phyloP scores from a whole-genome alignment of 768 basidiomycete species.

The Boletus sensibilis region DNA sequence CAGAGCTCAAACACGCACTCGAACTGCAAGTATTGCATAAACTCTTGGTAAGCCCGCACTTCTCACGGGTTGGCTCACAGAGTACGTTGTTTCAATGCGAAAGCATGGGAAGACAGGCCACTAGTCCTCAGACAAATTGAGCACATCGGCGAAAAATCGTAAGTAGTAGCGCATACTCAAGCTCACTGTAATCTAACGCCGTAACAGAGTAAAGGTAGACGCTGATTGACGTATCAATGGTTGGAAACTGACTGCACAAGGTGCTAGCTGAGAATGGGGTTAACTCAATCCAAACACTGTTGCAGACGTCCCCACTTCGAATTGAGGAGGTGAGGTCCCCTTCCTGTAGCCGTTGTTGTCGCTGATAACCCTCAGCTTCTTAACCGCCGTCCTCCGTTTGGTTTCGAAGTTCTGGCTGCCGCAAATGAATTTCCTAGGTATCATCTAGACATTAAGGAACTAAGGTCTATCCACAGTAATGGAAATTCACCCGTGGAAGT shows the following conservation, averaged over 20 bases:
- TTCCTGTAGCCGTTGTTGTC: not conserved
- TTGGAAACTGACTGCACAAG: slow-evolving; percentile 38
- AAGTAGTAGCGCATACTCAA: slow-evolving; percentile 25
- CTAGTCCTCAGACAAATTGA: slow-evolving; percentile 84
- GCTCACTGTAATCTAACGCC: not conserved
- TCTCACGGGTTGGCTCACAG: slow-evolving; percentile 37
- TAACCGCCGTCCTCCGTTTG: slow-evolving; percentile 74
- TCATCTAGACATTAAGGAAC: slow-evolving; percentile 49
- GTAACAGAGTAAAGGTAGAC: slow-evolving; percentile 26
- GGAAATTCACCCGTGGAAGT: slow-evolving; percentile 56
- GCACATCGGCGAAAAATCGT: slow-evolving; percentile 93
- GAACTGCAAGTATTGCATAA: slow-evolving; percentile 57
- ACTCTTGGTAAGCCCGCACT: not conserved
- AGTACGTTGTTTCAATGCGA: slow-evolving; percentile 73
- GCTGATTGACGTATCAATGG: not conserved
- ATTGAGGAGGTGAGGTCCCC: slow-evolving; percentile 57
- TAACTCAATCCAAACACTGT: slow-evolving; percentile 54
- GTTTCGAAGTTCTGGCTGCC: slow-evolving; percentile 61
- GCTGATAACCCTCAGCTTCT: slow-evolving; percentile 49
- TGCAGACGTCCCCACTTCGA: slow-evolving; percentile 53
- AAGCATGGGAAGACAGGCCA: slow-evolving; percentile 90
- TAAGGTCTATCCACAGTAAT: slow-evolving; percentile 39
- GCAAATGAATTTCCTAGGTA: slow-evolving; percentile 69
- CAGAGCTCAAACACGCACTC: slow-evolving; percentile 67
- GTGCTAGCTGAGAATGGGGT: slow-evolving; percentile 76